phyloP scores from a whole-genome alignment of 176 grass and related monocot species.

The Cenchrus americanus region DNA sequence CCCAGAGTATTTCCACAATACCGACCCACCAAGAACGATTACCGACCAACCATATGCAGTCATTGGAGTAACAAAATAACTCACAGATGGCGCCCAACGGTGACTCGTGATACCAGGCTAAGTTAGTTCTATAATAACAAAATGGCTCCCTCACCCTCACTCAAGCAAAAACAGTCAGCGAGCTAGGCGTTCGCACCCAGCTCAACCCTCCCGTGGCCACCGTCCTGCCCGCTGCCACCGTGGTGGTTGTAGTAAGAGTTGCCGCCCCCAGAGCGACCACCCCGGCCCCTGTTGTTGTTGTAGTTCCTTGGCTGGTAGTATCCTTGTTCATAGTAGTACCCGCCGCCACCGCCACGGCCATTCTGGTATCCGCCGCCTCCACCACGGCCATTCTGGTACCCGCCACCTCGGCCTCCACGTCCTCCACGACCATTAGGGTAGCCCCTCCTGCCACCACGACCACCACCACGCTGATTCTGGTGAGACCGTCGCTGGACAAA shows the following conservation, averaged over 20 bases:
- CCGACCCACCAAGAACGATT: slow-evolving; percentile 50
- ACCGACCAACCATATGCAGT: slow-evolving; percentile 62
- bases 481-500: slow-evolving; percentile 46
- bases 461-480: slow-evolving; percentile 53
- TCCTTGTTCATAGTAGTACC: slow-evolving; percentile 55
- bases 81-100: slow-evolving; percentile 38
- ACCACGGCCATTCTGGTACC: slow-evolving; percentile 50
- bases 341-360: slow-evolving; percentile 9
- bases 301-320: slow-evolving; percentile 70
- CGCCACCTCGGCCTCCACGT: slow-evolving; percentile 51
- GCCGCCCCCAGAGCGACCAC: slow-evolving; percentile 55
- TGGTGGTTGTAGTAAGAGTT: slow-evolving; percentile 51
- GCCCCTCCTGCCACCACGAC: slow-evolving; percentile 49
- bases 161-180: slow-evolving; percentile 37
- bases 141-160: slow-evolving; percentile 54
- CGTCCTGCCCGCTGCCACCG: slow-evolving; percentile 48
- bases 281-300: slow-evolving; percentile 55
- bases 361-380: slow-evolving; percentile 24
- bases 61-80: slow-evolving; percentile 48
- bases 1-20: slow-evolving; percentile 42
- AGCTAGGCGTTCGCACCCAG: slow-evolving; percentile 59
- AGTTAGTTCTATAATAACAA: slow-evolving; percentile 73
- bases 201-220: slow-evolving; percentile 53
- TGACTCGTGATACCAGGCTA: slow-evolving; percentile 45
- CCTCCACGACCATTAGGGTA: slow-evolving; percentile 60